phyloP scores from a whole-genome alignment of 2,329 filamentous ascomycete genomes.

The Exutisphaerella laricina region DNA sequence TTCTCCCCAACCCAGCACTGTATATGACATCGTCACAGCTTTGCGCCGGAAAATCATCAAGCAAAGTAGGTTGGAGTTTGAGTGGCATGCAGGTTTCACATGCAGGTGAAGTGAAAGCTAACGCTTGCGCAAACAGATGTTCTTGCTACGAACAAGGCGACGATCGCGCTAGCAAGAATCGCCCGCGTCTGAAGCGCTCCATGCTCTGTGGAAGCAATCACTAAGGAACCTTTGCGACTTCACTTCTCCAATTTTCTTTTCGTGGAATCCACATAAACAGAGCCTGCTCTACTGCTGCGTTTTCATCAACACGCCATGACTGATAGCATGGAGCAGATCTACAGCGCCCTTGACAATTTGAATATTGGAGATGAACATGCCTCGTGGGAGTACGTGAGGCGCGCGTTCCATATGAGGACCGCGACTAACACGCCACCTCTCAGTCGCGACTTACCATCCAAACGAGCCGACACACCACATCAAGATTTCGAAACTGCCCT shows the following conservation, averaged over 20 bases:
- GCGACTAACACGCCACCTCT: too few species aligned
- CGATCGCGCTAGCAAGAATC: not conserved
- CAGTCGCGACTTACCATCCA: not conserved
- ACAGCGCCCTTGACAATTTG: too few species aligned
- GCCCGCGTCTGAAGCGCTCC: not conserved
- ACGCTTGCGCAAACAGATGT: not conserved
- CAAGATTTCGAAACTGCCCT: not conserved
- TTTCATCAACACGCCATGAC: too few species aligned
- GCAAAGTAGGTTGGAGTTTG: not conserved
- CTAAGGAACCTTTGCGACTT: not conserved
- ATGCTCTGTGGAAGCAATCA: not conserved
- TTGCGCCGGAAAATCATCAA: too few species aligned
- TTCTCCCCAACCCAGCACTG: not conserved
- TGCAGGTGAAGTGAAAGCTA: slow-evolving; percentile 1
- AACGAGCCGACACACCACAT: not conserved
- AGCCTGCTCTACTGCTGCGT: too few species aligned
- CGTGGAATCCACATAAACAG: not conserved
- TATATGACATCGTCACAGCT: not conserved
- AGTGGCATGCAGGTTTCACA: not conserved
- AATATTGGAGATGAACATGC: too few species aligned
- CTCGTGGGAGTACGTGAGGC: not conserved
- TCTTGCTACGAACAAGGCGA: not conserved
- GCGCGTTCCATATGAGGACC: not conserved
- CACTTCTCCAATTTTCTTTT: not conserved
- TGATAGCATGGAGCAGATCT: too few species aligned